phyloP scores from a whole-genome alignment of 2,329 filamentous ascomycete genomes.

The Hortaea sp. region DNA sequence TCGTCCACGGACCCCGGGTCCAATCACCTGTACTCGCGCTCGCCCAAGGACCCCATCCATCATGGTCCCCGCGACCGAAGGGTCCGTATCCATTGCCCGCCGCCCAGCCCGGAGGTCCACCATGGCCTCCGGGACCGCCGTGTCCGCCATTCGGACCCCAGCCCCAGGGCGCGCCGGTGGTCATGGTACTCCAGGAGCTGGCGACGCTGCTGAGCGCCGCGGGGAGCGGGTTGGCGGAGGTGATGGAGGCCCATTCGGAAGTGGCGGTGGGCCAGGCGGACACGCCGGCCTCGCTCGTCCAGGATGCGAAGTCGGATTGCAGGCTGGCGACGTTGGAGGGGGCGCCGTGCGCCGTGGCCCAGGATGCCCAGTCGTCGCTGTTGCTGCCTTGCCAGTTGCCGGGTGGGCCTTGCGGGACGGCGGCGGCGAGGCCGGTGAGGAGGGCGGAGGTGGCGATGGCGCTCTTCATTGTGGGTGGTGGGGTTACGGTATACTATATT shows the following conservation, averaged over 20 bases:
- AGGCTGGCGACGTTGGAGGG: constrained; percentile 18
- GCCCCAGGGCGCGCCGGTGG: constrained; percentile 1
- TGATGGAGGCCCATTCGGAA: constrained; percentile 19
- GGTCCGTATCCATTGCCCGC: constrained; percentile 11
- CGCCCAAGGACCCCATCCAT: constrained; percentile 26
- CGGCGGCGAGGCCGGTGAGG: constrained; percentile 6
- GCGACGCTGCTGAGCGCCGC: constrained; percentile 13
- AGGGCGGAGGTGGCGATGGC: constrained; percentile 4
- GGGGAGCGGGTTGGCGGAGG: constrained; percentile 20
- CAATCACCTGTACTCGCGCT: constrained; percentile 15
- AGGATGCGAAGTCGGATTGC: constrained; percentile 11
- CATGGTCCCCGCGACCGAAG: constrained; percentile 13
- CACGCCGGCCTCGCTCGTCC: constrained; percentile 16
- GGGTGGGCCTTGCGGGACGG: constrained; percentile 6
- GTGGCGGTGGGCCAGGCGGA: constrained; percentile 18
- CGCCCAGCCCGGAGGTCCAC: constrained; percentile 1
- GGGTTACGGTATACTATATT: too few species aligned
- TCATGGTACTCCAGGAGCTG: constrained; percentile 5
- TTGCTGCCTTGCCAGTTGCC: constrained; percentile 1
- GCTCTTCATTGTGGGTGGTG: background rate
- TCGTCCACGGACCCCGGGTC: constrained; percentile 26
- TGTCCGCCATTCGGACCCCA: background rate
- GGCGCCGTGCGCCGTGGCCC: constrained; percentile 12
- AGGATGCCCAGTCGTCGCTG: constrained; percentile 18
- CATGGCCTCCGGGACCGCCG: background rate